Conservation (phyloP, 1,284 basidiomycete genomes). For the Apiotrichum veenhuisii region DNA sequence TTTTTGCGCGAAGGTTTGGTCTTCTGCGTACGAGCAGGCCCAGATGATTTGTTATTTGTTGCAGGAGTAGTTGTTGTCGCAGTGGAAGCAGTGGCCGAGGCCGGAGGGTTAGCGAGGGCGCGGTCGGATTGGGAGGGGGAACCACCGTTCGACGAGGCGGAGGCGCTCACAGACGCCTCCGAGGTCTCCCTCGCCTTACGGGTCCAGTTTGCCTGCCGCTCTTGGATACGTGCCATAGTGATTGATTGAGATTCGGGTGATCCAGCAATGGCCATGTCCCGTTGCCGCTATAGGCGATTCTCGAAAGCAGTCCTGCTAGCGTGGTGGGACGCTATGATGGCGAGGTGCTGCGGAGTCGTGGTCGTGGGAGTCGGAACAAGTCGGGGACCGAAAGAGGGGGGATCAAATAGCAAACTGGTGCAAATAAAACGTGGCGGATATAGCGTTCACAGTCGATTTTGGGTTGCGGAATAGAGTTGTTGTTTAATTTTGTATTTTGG, state of each 20-base stretch:
- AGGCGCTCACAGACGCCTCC: slow-evolving; percentile 8
- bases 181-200: slow-evolving; percentile 11
- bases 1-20: slow-evolving; percentile 59
- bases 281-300: not conserved
- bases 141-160: slow-evolving; percentile 4
- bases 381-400: no score
- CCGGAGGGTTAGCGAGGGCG: not conserved
- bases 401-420: no score
- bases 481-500: no score
- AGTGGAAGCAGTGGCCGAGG: not conserved
- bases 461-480: no score
- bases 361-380: no score
- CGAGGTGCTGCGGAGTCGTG: no score
- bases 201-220: slow-evolving; percentile 8
- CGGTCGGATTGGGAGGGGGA: not conserved
- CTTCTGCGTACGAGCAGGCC: slow-evolving; percentile 1
- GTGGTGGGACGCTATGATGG: not conserved
- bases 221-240: slow-evolving; percentile 12
- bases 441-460: no score
- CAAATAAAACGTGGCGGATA: no score
- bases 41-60: not conserved
- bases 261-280: not conserved
- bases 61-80: not conserved
- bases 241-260: not conserved
- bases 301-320: no score